Evolutionary conservation across 176 grass and related monocot genomes (phyloP).

Genomic region (Lolium perenne): DNA sequence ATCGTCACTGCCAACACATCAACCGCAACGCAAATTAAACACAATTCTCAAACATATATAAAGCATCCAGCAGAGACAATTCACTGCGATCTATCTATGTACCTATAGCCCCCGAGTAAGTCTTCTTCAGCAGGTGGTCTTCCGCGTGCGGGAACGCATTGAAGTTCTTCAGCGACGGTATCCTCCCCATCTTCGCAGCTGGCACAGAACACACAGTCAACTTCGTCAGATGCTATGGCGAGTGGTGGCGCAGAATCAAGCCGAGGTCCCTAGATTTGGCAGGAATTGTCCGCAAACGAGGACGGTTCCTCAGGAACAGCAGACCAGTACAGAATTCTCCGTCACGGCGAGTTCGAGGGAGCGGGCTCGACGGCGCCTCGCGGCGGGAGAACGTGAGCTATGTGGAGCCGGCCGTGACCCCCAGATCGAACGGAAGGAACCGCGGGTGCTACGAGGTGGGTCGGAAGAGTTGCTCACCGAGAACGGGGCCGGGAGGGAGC

Average conservation of each 20-base stretch:
- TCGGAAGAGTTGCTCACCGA: background rate
- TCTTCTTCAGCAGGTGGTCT: slow-evolving; percentile 91
- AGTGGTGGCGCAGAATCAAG: background rate
- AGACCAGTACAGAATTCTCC: background rate
- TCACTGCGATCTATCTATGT: background rate
- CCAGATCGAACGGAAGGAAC: slow-evolving; percentile 32
- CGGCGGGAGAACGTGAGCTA: background rate
- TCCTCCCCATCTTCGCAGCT: slow-evolving; percentile 70
- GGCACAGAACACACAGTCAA: slow-evolving; percentile 10
- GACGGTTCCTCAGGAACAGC: background rate
- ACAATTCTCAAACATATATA: slow-evolving; percentile 17
- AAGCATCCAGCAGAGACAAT: background rate
- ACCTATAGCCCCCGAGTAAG: slow-evolving; percentile 90
- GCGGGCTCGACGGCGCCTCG: background rate
- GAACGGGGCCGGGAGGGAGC: background rate
- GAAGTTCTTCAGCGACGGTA: slow-evolving; percentile 86
- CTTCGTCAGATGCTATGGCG: background rate
- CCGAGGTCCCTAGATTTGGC: background rate
- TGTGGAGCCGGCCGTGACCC: background rate
- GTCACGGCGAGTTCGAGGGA: background rate
- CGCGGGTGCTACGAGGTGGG: background rate
- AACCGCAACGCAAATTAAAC: slow-evolving; percentile 2
- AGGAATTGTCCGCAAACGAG: slow-evolving; percentile 19
- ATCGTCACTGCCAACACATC: slow-evolving; percentile 66
- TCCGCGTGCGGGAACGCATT: slow-evolving; percentile 95